Evolutionary conservation across 2,329 filamentous ascomycete genomes (phyloP), one percentile per base, ranked within the genome.

Genomic region (Chrysoporthe austroafricana): DNA sequence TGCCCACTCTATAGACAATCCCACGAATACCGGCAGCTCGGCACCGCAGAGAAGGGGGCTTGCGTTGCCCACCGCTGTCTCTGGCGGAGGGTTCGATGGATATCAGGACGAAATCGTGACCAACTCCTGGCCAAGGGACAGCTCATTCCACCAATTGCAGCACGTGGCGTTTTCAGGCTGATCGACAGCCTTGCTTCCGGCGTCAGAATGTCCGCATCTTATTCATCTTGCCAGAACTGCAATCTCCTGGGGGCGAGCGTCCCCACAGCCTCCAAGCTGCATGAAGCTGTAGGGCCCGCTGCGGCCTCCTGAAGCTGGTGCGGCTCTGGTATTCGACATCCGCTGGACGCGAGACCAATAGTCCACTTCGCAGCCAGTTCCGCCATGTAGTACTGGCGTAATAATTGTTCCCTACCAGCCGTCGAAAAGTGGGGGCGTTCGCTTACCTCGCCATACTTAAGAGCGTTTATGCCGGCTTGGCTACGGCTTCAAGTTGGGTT

Each of bases 141-240:
- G 34, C 54, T 39, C 34, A 57, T 61, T 61, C 59, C 59, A 61
- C 59, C 59, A 61, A 61, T 61, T 61, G 59, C 26, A 61, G 59
- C 14, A 13, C 43, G 26, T 32, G 11, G 43, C 8, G 14, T 21
- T 7, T 11, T 36, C 43, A 26, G 16, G 2, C 26, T 7, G 14
- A 18, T 34, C 21, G 26, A 48, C 26, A 48, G 59, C n/a, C 59
- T 48, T 46, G 11, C 26, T 61, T 36, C 59, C 42, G 42, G 26
- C 42, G 2, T 8, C 57, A 39, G 18, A 60, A 3, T 26, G 9
- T 26, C n/a, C 57, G 36, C 39, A 43, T 8, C 57, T 26, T 16
- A 11, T 14, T 14, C n/a, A 32, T 32, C 43, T 61, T 61, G 39
- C 7, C 59, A 48, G 32, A 36, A 32, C n/a, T 48, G 43, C 13